These are phyloP conservation scores for Fusarium nygamai DNA, from an alignment of 2,329 filamentous ascomycete genomes.

Conservation along the genomic window DNA sequence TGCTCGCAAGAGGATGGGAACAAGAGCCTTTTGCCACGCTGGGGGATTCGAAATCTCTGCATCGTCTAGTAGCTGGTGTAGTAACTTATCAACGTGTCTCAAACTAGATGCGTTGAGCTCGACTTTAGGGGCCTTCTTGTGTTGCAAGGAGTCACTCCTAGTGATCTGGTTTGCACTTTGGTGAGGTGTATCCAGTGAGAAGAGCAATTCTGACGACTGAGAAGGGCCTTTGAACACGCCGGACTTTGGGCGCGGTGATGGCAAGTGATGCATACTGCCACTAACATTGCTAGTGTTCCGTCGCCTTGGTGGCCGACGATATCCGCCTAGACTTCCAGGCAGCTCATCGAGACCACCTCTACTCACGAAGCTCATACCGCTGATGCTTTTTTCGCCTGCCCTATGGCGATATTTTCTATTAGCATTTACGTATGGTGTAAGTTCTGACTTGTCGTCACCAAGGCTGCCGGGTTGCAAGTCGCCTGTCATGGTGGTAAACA, in stretches of 20 bases:
- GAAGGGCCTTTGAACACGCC: conserved; percentile 66
- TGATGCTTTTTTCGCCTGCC: conserved; percentile 78
- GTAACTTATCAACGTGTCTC: conserved; percentile 85
- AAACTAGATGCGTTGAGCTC: conserved; percentile 90
- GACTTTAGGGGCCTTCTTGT: conserved; percentile 76
- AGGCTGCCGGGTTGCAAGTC: conserved; percentile 71
- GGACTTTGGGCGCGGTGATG: conserved; percentile 75
- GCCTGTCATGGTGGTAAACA: conserved; percentile 80
- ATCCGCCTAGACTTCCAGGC: conserved; percentile 66
- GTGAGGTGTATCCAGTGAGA: conserved; percentile 57
- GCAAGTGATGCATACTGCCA: conserved; percentile 71
- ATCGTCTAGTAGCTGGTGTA: conserved; percentile 85
- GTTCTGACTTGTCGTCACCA: conserved; percentile 78
- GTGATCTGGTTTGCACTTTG: conserved; percentile 63
- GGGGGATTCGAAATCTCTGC: conserved; percentile 75
- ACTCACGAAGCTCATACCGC: conserved; percentile 74
- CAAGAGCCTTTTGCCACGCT: conserved; percentile 88
- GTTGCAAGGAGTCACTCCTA: conserved; percentile 86
- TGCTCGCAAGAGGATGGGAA: conserved; percentile 89
- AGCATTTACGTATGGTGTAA: conserved; percentile 76
- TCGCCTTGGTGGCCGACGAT: conserved; percentile 71
- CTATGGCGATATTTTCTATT: conserved; percentile 80
- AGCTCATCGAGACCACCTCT: conserved; percentile 74
- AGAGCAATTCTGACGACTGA: conserved; percentile 61
- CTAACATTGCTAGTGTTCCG: conserved; percentile 89